These are phyloP conservation scores for Brassica cretica DNA, from an alignment of 345 rosid genomes.

Conservation along the genomic window DNA sequence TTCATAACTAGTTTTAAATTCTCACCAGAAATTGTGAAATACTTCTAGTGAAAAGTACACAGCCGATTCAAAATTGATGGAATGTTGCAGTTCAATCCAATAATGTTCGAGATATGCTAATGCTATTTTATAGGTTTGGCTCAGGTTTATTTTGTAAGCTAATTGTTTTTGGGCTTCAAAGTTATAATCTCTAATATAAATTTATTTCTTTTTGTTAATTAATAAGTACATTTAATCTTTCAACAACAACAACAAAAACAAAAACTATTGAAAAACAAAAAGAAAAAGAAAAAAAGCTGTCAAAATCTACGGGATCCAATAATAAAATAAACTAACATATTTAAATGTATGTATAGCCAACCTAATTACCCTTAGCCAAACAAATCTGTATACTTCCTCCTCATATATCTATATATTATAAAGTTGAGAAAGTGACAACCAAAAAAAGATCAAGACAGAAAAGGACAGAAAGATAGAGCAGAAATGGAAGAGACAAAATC, in stretches of 20 bases:
- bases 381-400: conserved; percentile 29
- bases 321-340: conserved; percentile 11
- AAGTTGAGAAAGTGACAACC: conserved; percentile 31
- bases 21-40: background rate
- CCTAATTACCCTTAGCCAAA: conserved; percentile 7
- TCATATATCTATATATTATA: background rate
- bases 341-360: conserved; percentile 28
- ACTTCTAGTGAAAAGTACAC: background rate
- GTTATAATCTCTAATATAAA: background rate
- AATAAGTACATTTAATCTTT: background rate
- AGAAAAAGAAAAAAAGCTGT: conserved; percentile 10
- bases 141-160: too few species aligned
- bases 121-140: too few species aligned
- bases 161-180: background rate
- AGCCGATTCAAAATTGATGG: too few species aligned
- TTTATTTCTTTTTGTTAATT: background rate
- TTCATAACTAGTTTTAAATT: too few species aligned
- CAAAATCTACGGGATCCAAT: conserved; percentile 33
- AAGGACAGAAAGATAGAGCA: conserved; percentile 26
- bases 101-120: too few species aligned
- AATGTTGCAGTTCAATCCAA: too few species aligned
- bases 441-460: background rate
- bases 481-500: conserved; percentile 40
- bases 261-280: background rate
- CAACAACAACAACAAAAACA: background rate